Evolutionary conservation across 2,329 filamentous ascomycete genomes (phyloP).

Genomic region (Apiospora arundinis): DNA sequence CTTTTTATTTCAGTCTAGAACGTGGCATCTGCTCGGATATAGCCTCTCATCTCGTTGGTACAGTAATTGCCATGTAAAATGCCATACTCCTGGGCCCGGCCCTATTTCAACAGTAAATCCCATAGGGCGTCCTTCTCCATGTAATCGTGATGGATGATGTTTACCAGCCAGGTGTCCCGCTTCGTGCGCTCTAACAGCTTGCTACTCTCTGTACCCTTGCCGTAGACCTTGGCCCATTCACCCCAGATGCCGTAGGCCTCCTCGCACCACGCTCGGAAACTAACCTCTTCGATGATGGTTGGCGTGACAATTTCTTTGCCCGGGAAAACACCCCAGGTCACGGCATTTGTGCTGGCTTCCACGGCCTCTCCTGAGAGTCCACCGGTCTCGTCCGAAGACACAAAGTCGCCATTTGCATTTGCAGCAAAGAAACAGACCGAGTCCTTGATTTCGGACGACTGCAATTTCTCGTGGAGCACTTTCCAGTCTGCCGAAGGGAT

Average conservation of each 20-base stretch:
- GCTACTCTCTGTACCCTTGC: slow-evolving; percentile 73
- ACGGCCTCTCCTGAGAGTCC: slow-evolving; percentile 40
- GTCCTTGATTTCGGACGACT: slow-evolving; percentile 62
- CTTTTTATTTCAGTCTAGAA: neutral
- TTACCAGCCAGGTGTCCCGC: slow-evolving; percentile 85
- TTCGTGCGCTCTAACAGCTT: slow-evolving; percentile 72
- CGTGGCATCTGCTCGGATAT: neutral
- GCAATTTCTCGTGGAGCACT: slow-evolving; percentile 67
- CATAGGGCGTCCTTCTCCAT: slow-evolving; percentile 75
- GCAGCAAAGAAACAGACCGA: slow-evolving; percentile 87
- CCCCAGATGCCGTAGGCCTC: slow-evolving; percentile 96
- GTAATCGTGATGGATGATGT: slow-evolving; percentile 84
- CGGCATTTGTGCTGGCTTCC: slow-evolving; percentile 78
- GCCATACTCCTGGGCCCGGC: neutral
- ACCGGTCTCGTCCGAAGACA: slow-evolving; percentile 66
- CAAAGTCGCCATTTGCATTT: slow-evolving; percentile 79
- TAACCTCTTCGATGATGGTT: slow-evolving; percentile 95
- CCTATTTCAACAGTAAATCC: slow-evolving; percentile 63
- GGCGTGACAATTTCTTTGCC: slow-evolving; percentile 96
- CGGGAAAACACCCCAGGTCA: slow-evolving; percentile 95
- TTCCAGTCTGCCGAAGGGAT: slow-evolving; percentile 76
- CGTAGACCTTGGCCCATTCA: slow-evolving; percentile 92
- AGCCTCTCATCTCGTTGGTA: neutral
- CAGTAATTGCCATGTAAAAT: neutral
- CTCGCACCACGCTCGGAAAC: slow-evolving; percentile 91